Conservation (phyloP, 768 basidiomycete species). For the Naganishia onofrii region DNA sequence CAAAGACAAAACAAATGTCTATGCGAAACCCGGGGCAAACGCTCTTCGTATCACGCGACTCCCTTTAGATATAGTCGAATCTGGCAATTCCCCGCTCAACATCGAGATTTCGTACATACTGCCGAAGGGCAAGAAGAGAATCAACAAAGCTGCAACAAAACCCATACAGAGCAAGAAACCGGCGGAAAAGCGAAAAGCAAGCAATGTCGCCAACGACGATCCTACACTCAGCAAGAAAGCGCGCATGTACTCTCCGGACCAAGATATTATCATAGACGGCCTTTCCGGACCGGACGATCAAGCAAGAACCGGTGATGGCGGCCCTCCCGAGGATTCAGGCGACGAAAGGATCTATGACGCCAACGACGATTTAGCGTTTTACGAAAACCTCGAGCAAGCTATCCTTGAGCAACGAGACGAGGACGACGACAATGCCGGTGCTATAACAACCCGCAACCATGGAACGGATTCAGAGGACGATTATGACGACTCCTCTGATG, state of each 20-base stretch:
- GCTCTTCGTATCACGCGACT: slow-evolving; percentile 44
- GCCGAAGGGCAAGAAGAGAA: neutral
- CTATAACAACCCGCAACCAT: too few relatives aligned
- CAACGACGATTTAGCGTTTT: slow-evolving; percentile 14
- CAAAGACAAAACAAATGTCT: slow-evolving; percentile 46
- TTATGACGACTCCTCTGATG: slow-evolving; percentile 3
- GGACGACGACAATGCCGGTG: neutral
- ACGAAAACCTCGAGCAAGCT: slow-evolving; percentile 9
- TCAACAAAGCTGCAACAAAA: neutral
- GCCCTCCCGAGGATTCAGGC: neutral
- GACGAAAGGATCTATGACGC: neutral
- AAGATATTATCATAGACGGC: neutral
- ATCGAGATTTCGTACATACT: slow-evolving; percentile 20
- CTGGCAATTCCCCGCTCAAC: slow-evolving; percentile 21
- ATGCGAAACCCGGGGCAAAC: slow-evolving; percentile 35
- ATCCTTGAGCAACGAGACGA: slow-evolving; percentile 19
- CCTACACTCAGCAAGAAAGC: slow-evolving; percentile 16
- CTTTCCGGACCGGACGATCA: neutral
- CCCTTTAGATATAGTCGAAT: slow-evolving; percentile 33
- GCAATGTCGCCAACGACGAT: neutral
- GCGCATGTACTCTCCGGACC: slow-evolving; percentile 18
- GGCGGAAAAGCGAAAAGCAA: slow-evolving; percentile 2
- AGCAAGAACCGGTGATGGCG: neutral
- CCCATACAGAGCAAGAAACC: neutral
- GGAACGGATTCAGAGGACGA: neutral